Evolutionary conservation across 345 rosid species (phyloP).

Genomic region (Populus pruinosa): DNA sequence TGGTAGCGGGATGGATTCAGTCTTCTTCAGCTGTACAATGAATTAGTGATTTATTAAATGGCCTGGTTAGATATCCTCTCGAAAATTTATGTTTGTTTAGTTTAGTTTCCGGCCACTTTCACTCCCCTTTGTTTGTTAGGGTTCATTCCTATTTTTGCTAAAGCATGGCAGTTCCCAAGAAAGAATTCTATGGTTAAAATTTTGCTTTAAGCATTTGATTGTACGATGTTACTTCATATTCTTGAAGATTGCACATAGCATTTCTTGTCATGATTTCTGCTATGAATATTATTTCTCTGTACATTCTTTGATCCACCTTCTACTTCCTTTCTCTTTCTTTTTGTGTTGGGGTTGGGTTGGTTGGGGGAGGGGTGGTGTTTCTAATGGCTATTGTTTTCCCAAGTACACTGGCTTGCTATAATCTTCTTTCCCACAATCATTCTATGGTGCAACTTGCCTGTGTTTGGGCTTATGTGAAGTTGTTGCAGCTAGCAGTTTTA

Average conservation of each 20-base stretch:
- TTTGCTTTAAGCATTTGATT: not conserved
- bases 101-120: not conserved
- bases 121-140: not conserved
- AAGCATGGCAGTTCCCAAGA: not conserved
- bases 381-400: not conserved
- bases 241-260: not conserved
- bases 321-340: not conserved
- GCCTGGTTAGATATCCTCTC: not conserved
- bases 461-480: not conserved
- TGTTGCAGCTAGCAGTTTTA: slow-evolving; percentile 8
- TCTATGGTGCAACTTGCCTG: not conserved
- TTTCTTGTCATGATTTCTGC: not conserved
- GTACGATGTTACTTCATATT: not conserved
- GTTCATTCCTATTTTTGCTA: not conserved
- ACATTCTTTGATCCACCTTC: not conserved
- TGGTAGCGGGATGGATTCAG: not conserved
- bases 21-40: not conserved
- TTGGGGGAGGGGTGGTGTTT: too few species aligned
- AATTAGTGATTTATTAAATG: not conserved
- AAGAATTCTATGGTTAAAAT: not conserved
- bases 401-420: not conserved
- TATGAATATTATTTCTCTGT: not conserved
- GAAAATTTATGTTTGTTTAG: not conserved
- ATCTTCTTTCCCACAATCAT: not conserved
- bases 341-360: too few species aligned